phyloP scores from a whole-genome alignment of 2,329 filamentous ascomycete genomes.

The Verticillium klebahnii region DNA sequence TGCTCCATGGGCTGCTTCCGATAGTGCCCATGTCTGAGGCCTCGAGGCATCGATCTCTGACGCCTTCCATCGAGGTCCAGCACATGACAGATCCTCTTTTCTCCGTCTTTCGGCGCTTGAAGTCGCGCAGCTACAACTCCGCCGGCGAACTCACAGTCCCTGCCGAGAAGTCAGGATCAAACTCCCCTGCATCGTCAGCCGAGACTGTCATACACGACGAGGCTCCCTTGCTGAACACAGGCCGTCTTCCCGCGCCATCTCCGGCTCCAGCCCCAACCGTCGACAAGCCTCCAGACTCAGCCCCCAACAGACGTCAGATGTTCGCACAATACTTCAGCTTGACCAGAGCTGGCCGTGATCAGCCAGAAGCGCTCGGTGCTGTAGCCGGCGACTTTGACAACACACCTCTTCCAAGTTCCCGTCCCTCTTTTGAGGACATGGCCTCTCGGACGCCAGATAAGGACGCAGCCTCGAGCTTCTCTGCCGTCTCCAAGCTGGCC shows the following conservation, averaged over 20 bases:
- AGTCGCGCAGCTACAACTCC: conserved; percentile 6
- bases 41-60: conserved; percentile 5
- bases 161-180: not conserved
- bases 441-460: conserved; percentile 8
- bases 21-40: not conserved
- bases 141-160: not conserved
- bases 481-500: conserved; percentile 5
- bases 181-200: not conserved
- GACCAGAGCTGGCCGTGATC: not conserved
- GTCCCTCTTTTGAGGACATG: conserved; percentile 19
- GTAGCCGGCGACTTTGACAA: conserved; percentile 22
- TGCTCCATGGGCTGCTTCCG: not conserved
- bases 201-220: not conserved
- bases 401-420: conserved; percentile 26
- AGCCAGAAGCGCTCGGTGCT: not conserved
- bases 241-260: not conserved
- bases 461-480: not conserved
- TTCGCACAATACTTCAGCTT: conserved; percentile 8
- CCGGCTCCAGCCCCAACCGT: not conserved
- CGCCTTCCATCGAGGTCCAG: conserved; percentile 7
- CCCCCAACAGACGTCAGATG: conserved; percentile 3
- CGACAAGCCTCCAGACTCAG: not conserved
- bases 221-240: not conserved
- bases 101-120: conserved; percentile 2
- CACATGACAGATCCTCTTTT: conserved; percentile 4